Percentiles rank a stretch among this genome's conserved stretches.
phyloP scores from a whole-genome alignment of 1,284 basidiomycete species.

The Marasmius sp. region DNA sequence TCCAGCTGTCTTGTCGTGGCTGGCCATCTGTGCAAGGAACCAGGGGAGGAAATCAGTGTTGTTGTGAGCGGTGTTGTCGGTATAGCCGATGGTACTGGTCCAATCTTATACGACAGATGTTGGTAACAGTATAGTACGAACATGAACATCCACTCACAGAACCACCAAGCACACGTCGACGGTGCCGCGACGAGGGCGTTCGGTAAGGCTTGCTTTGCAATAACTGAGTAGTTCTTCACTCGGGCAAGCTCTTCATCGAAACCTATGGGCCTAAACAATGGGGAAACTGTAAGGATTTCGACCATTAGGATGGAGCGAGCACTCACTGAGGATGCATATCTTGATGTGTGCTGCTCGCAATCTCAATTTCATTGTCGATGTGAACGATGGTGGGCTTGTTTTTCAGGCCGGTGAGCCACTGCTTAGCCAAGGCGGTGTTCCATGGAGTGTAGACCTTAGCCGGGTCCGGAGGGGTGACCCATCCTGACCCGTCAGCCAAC shows the following conservation, averaged over 20 bases:
- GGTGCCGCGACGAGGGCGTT: constrained; percentile 43
- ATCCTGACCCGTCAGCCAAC: constrained; percentile 42
- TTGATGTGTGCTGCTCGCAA: constrained; percentile 48
- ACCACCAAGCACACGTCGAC: constrained; percentile 54
- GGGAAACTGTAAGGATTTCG: neutral
- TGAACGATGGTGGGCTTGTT: constrained; percentile 46
- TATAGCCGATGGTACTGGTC: constrained; percentile 45
- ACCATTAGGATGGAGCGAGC: neutral
- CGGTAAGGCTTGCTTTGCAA: constrained; percentile 44
- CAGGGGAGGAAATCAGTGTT: constrained; percentile 53
- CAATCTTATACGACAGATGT: constrained; percentile 33
- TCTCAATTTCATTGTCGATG: constrained; percentile 55
- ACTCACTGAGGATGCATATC: constrained; percentile 49
- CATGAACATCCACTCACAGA: constrained; percentile 33
- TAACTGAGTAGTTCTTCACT: constrained; percentile 38
- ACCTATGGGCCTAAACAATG: constrained; percentile 31
- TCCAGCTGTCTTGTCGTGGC: constrained; percentile 30
- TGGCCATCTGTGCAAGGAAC: constrained; percentile 49
- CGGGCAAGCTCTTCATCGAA: constrained; percentile 51
- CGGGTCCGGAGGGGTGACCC: constrained; percentile 34
- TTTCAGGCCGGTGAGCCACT: constrained; percentile 41
- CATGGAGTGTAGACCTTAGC: constrained; percentile 41
- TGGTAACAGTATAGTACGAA: neutral
- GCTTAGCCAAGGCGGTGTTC: constrained; percentile 40
- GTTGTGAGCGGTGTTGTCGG: constrained; percentile 47